Conservation (phyloP, 1,284 basidiomycete genomes). For the Microbotryomycetes sp. region DNA sequence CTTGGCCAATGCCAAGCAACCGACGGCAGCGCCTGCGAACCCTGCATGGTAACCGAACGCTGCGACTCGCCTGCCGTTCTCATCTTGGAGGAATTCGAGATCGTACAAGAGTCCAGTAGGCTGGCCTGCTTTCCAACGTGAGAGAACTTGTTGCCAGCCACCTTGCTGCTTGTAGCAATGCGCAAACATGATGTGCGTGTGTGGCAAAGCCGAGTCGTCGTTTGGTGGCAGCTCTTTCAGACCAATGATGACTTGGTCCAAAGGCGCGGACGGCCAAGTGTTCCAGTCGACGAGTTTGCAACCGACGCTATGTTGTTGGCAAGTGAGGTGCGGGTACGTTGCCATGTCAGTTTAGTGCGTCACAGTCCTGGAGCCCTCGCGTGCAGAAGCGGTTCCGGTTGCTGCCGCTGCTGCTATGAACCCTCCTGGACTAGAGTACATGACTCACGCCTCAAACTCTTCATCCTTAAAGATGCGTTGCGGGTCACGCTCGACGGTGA, state of each 20-base stretch:
- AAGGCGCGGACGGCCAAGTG: conserved; percentile 76
- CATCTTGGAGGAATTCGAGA: conserved; percentile 91
- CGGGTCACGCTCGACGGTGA: conserved; percentile 86
- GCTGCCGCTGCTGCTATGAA: no score
- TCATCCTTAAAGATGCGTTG: conserved; percentile 92
- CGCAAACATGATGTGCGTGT: conserved; percentile 98
- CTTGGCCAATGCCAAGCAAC: conserved; percentile 73
- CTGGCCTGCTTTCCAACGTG: conserved; percentile 72
- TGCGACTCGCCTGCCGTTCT: conserved; percentile 79
- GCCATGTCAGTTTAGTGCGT: no score
- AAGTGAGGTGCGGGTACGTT: no score
- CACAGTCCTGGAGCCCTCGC: no score
- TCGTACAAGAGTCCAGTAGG: conserved; percentile 81
- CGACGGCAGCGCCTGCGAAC: conserved; percentile 93
- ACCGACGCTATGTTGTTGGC: conserved; percentile 57
- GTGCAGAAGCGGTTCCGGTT: no score
- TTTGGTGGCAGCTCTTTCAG: conserved; percentile 83
- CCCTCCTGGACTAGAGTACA: no score
- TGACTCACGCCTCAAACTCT: conserved; percentile 81
- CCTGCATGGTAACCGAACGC: conserved; percentile 99
- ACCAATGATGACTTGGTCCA: conserved; percentile 76
- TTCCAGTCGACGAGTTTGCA: conserved; percentile 85
- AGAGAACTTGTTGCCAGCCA: conserved; percentile 83
- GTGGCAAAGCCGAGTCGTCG: conserved; percentile 70
- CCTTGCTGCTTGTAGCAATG: conserved; percentile 97